A percentile compares a stretch with the other conserved stretches of the same genome.
phyloP scores from a whole-genome alignment of 1,284 basidiomycete species.

The Sutorius eximius region DNA sequence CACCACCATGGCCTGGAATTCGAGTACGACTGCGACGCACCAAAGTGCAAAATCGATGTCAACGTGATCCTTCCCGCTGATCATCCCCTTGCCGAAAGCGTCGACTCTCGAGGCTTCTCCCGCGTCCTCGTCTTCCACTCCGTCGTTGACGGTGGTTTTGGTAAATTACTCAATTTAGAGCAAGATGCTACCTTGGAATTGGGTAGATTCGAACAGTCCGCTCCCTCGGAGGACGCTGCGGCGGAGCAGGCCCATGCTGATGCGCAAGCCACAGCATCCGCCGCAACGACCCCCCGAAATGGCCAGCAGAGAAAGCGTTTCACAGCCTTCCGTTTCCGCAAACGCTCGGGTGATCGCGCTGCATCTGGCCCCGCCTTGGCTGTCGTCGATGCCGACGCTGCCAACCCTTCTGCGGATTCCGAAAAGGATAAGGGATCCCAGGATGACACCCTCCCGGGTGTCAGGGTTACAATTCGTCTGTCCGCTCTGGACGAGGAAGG shows the following conservation, averaged over 20 bases:
- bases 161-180: conserved; percentile 66
- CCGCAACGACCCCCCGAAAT: conserved; percentile 13
- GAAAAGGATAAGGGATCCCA: conserved; percentile 41
- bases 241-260: conserved; percentile 16
- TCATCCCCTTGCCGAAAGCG: conserved; percentile 47
- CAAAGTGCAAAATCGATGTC: conserved; percentile 76
- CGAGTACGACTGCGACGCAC: conserved; percentile 85
- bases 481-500: conserved; percentile 76
- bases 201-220: conserved; percentile 53
- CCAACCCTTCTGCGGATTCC: conserved; percentile 27
- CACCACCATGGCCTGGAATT: conserved; percentile 80
- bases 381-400: conserved; percentile 62
- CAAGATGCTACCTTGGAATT: conserved; percentile 75
- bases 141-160: conserved; percentile 81
- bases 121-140: conserved; percentile 69
- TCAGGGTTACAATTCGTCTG: conserved; percentile 73
- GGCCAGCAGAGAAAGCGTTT: conserved; percentile 50
- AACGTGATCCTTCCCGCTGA: conserved; percentile 66
- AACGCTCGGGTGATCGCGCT: conserved; percentile 47
- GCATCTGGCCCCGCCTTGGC: conserved; percentile 71
- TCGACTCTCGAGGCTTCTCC: conserved; percentile 44
- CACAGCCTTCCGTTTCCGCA: conserved; percentile 63
- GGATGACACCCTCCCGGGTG: conserved; percentile 60
- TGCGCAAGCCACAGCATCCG: conserved; percentile 20
- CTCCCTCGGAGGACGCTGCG: conserved; percentile 10